Conservation (phyloP, 331 rosid species). For the Arachis monticola region DNA sequence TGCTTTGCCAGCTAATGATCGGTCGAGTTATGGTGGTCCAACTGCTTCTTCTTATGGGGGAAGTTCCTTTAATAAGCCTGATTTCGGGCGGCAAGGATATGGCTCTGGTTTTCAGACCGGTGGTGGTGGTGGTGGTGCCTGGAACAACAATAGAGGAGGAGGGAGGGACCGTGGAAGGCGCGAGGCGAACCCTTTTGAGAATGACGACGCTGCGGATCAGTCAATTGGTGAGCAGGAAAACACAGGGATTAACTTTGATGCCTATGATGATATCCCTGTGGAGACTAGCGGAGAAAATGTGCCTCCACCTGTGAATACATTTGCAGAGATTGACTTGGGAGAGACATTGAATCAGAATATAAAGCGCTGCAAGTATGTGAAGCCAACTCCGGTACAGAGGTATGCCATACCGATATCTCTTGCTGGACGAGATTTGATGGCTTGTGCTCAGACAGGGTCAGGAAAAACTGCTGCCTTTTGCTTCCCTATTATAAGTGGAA, state of each 20-base stretch:
- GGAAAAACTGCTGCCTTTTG: conserved; percentile 95
- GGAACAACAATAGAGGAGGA: conserved; percentile 53
- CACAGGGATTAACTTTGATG: conserved; percentile 79
- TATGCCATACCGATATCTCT: conserved; percentile 82
- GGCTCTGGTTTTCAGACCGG: conserved; percentile 44
- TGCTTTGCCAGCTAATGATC: conserved; percentile 40
- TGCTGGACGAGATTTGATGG: conserved; percentile 80
- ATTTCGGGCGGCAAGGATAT: conserved; percentile 51
- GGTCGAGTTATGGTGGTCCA: conserved; percentile 49
- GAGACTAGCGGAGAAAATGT: conserved; percentile 82
- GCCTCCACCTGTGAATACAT: conserved; percentile 78
- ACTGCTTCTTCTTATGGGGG: conserved; percentile 50
- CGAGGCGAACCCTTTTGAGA: conserved; percentile 74
- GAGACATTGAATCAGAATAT: conserved; percentile 75
- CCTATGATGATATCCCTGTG: conserved; percentile 88
- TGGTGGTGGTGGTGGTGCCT: conserved; percentile 43
- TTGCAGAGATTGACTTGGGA: conserved; percentile 80
- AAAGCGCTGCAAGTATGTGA: conserved; percentile 82
- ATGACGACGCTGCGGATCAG: conserved; percentile 47
- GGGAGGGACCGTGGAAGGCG: conserved; percentile 72
- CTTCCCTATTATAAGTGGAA: conserved; percentile 85
- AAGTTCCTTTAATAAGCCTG: conserved; percentile 52
- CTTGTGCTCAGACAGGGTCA: conserved; percentile 93
- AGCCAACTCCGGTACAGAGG: conserved; percentile 90
- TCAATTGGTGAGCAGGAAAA: conserved; percentile 57